Base-by-base conservation (phyloP, 2,329 filamentous ascomycete genomes). In the Pseudonectria foliicola region DNA sequence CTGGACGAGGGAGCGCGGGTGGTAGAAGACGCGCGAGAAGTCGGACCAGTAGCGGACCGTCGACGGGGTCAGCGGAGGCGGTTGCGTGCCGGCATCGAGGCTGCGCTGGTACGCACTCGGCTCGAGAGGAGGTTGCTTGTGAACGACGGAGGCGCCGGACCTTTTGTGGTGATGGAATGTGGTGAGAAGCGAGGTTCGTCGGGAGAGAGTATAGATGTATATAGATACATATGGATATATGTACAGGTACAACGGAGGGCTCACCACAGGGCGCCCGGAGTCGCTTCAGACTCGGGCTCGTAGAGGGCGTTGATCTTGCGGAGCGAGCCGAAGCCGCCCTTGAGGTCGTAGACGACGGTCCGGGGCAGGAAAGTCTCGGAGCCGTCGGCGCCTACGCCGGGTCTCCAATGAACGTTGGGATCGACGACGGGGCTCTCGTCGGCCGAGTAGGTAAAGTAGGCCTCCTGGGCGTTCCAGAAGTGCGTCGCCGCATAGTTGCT, bases 391-490 rank as follows among this genome's bases (percentile, higher is more conserved):
- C 83, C 87, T 39, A 93, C 58, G 3, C 92, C 92, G 0, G 85
- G 73, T 12, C 90, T 75, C 64, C 95, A 98, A 58, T 94, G 87
- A 33, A 96, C 70, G 55, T 85, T 68, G 43, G 80, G 69, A 28
- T 66, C 57, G 2, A 66, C 44, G 3, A 41, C 42, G 0, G 59
- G 50, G 11, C 50, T 39, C 10, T 57, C 53, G n/a, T 61, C 42
- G 29, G 74, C 67, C 2, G 70, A 71, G 54, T 95, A 96, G 11
- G 89, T 95, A 56, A 96, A 96, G 63, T 98, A 98, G 1, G 90
- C 95, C 70, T 98, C 92, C 84, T 95, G 90, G 6, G 85, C 72
- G 53, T 98, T 98, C 92, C 92, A 98, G 61, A 95, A 98, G 66
- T 98, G 92, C 0, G 89, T 93, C 21, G 84, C 89, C 14, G 93